Conservation (phyloP, 345 rosid genomes). For the Pugionium cornutum region DNA sequence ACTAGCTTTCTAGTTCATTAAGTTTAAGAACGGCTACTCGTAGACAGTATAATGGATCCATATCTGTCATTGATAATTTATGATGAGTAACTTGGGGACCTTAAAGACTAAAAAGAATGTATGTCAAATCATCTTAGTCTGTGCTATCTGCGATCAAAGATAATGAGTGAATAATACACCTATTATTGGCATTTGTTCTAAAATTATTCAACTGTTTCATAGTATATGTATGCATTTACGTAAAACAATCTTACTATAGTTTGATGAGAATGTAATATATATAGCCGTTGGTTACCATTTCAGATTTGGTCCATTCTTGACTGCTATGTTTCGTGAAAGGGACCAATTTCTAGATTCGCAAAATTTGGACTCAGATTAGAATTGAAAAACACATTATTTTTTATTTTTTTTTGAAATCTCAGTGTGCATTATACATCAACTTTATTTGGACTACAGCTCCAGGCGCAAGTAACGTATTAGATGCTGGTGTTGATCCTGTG, state of each 20-base stretch:
- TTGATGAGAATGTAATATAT: slow-evolving; percentile 3
- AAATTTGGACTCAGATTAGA: slow-evolving; percentile 4
- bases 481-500: slow-evolving; percentile 51
- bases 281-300: slow-evolving; percentile 8
- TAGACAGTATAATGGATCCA: slow-evolving; percentile 22
- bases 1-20: slow-evolving; percentile 16
- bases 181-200: background rate
- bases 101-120: background rate
- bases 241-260: background rate
- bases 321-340: background rate
- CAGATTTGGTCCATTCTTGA: background rate
- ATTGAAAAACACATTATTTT: background rate
- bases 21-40: slow-evolving; percentile 8
- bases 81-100: background rate
- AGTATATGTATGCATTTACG: slow-evolving; percentile 7
- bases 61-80: slow-evolving; percentile 14
- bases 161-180: background rate
- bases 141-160: background rate
- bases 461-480: slow-evolving; percentile 65
- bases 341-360: background rate
- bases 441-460: slow-evolving; percentile 48
- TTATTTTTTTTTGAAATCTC: background rate
- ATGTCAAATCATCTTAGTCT: background rate
- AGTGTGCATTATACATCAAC: slow-evolving; percentile 27
- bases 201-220: background rate